Evolutionary conservation across 352 stramenopile species (phyloP).

Genomic region (Phytophthora citricola): DNA sequence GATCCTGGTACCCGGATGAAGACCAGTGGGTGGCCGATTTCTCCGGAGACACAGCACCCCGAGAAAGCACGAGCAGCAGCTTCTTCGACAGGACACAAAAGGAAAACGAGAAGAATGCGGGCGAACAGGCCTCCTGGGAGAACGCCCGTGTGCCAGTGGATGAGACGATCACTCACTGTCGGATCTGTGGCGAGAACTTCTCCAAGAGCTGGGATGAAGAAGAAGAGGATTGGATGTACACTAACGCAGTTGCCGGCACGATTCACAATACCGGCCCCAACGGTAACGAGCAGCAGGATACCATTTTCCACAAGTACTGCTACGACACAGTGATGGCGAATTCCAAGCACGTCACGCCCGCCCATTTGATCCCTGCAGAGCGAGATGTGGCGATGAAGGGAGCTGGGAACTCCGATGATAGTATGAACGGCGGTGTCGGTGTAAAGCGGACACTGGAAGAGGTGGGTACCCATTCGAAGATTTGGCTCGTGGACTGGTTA

Average conservation of each 20-base stretch:
- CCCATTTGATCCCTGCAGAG: conserved; percentile 71
- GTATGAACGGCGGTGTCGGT: conserved; percentile 28
- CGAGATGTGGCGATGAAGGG: conserved; percentile 38
- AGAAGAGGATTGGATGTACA: conserved; percentile 92
- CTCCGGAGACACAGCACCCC: conserved; percentile 58
- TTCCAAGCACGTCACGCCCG: conserved; percentile 78
- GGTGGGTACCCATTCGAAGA: conserved; percentile 28
- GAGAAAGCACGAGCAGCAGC: conserved; percentile 78
- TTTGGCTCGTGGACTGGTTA: conserved; percentile 1
- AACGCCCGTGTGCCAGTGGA: conserved; percentile 80
- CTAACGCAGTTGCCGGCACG: conserved; percentile 80
- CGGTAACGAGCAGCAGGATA: conserved; percentile 54
- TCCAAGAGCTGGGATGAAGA: conserved; percentile 89
- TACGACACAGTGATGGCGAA: conserved; percentile 87
- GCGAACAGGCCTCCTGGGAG: conserved; percentile 64
- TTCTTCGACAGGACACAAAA: conserved; percentile 76
- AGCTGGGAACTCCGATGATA: conserved; percentile 18
- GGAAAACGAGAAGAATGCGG: conserved; percentile 57
- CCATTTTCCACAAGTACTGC: conserved; percentile 92
- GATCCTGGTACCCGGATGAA: conserved; percentile 86
- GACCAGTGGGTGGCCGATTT: conserved; percentile 85
- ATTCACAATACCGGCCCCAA: conserved; percentile 60
- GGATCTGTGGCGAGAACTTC: conserved; percentile 88
- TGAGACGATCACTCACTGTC: conserved; percentile 79
- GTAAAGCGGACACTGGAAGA: conserved; percentile 68